Evolutionary conservation across 2,329 filamentous ascomycete species (phyloP).

Genomic region (Harringtonia lauricola): DNA sequence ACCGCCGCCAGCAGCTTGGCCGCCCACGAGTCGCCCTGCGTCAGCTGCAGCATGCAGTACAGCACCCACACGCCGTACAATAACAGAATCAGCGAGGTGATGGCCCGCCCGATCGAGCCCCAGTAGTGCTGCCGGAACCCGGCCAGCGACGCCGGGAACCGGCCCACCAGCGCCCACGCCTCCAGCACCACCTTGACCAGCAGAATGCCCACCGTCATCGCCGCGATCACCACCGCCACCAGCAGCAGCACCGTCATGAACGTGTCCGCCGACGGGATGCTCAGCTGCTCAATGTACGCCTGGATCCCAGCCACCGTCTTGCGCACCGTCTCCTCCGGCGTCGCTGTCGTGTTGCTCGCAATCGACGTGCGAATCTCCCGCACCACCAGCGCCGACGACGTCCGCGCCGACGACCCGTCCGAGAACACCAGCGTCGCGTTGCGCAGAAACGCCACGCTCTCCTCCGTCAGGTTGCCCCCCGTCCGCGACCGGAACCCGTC

Average conservation of each 20-base stretch:
- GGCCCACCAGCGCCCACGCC: conserved; percentile 80
- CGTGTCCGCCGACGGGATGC: conserved; percentile 78
- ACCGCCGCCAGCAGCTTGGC: conserved; percentile 75
- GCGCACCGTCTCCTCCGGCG: conserved; percentile 16
- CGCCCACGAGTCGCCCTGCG: conserved; percentile 85
- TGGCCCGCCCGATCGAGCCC: conserved; percentile 78
- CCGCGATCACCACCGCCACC: conserved; percentile 76
- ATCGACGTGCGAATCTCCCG: conserved; percentile 18
- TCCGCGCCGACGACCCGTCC: conserved; percentile 41
- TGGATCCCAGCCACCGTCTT: conserved; percentile 62
- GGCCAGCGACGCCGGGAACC: conserved; percentile 66
- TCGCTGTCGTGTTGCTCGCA: conserved; percentile 13
- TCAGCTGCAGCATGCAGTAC: conserved; percentile 95
- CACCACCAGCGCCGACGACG: conserved; percentile 25
- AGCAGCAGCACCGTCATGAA: conserved; percentile 93
- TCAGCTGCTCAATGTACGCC: conserved; percentile 71
- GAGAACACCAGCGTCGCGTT: conserved; percentile 67
- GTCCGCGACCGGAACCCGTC: conserved; percentile 72
- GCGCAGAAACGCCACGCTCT: conserved; percentile 62
- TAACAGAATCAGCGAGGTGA: conserved; percentile 81
- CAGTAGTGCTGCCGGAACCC: conserved; percentile 95
- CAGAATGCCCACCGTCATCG: conserved; percentile 75
- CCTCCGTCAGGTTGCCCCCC: conserved; percentile 75
- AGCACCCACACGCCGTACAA: conserved; percentile 93
- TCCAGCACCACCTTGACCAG: conserved; percentile 88